These are phyloP conservation scores for Didymella segeticola DNA, from an alignment of 2,329 filamentous ascomycete species.

Conservation along the genomic window DNA sequence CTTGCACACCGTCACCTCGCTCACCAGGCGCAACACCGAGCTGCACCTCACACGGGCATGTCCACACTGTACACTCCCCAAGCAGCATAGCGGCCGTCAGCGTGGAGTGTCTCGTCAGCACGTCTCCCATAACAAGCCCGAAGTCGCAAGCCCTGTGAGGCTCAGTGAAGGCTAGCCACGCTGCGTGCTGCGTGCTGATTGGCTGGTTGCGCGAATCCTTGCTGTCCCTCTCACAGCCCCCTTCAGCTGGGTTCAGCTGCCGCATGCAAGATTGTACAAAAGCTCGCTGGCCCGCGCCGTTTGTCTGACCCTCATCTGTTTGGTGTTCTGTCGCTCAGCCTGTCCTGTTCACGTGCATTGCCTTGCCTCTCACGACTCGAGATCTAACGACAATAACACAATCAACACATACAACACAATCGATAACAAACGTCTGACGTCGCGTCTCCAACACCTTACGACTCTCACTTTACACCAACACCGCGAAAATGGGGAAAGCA, in stretches of 20 bases:
- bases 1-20: not conserved
- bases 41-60: slow-evolving; percentile 5
- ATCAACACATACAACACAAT: slow-evolving; percentile 8
- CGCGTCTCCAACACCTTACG: slow-evolving; percentile 3
- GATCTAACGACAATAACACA: not conserved
- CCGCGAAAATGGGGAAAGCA: slow-evolving; percentile 68
- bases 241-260: slow-evolving; percentile 24
- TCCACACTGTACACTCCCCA: slow-evolving; percentile 6
- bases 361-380: slow-evolving; percentile 1
- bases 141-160: slow-evolving; percentile 32
- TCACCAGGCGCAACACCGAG: slow-evolving; percentile 1
- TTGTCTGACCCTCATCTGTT: slow-evolving; percentile 9
- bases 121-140: slow-evolving; percentile 12
- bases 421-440: slow-evolving; percentile 17
- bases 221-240: slow-evolving; percentile 19
- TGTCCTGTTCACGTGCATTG: slow-evolving; percentile 8
- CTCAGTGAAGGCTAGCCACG: slow-evolving; percentile 24
- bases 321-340: slow-evolving; percentile 11
- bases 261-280: slow-evolving; percentile 17
- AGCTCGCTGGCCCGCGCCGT: slow-evolving; percentile 14
- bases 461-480: slow-evolving; percentile 2
- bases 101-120: slow-evolving; percentile 21
- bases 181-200: not conserved
- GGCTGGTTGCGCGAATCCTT: slow-evolving; percentile 5
- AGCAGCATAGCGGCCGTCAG: slow-evolving; percentile 18